phyloP scores from a whole-genome alignment of 768 basidiomycete species.

The Heimioporus sp. region DNA sequence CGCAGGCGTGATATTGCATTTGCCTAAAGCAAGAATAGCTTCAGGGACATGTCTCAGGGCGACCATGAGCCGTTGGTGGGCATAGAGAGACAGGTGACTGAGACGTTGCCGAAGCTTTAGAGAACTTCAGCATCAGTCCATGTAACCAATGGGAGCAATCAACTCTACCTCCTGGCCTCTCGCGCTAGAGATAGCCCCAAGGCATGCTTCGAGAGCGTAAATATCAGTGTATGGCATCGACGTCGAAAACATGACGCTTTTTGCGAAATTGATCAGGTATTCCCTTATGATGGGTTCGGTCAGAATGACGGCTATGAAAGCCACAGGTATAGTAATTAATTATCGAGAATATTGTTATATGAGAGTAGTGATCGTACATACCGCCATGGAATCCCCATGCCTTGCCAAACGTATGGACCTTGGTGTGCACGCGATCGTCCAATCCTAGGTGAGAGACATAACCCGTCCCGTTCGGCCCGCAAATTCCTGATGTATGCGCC shows the following conservation, averaged over 20 bases:
- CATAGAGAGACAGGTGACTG: slow-evolving; percentile 9
- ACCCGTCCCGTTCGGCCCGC: slow-evolving; percentile 47
- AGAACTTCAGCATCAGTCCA: background rate
- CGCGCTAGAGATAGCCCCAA: slow-evolving; percentile 10
- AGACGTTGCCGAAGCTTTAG: slow-evolving; percentile 15
- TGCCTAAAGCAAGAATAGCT: slow-evolving; percentile 3
- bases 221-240: slow-evolving; percentile 19
- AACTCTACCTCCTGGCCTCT: slow-evolving; percentile 18
- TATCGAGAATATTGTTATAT: too few species aligned
- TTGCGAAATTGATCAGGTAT: slow-evolving; percentile 21
- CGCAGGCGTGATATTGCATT: background rate
- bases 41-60: slow-evolving; percentile 7
- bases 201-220: slow-evolving; percentile 42
- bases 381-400: slow-evolving; percentile 24
- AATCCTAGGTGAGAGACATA: slow-evolving; percentile 41
- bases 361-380: background rate
- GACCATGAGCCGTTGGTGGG: slow-evolving; percentile 5
- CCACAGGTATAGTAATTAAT: background rate
- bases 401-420: slow-evolving; percentile 57
- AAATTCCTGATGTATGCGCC: slow-evolving; percentile 56
- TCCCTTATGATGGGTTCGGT: slow-evolving; percentile 15
- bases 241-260: slow-evolving; percentile 21
- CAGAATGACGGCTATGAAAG: slow-evolving; percentile 15
- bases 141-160: background rate
- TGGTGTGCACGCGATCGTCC: slow-evolving; percentile 40